phyloP scores from a whole-genome alignment of 2,329 filamentous ascomycete species.

The Hortaea werneckii region DNA sequence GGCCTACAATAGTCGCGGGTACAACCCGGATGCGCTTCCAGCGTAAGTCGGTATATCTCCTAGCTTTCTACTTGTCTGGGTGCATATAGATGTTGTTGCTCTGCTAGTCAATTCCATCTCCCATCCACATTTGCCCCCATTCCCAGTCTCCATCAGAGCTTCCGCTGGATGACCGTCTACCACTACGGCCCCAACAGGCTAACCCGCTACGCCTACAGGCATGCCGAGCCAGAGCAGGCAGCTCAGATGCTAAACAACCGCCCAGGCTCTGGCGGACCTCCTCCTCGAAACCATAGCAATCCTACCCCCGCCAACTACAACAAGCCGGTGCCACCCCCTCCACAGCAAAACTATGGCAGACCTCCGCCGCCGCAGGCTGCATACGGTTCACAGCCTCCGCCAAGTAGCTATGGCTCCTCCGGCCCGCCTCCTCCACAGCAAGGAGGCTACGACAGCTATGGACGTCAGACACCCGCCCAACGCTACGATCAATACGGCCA shows the following conservation, averaged over 20 bases:
- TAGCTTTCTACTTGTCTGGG: not conserved
- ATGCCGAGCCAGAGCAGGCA: constrained; percentile 60
- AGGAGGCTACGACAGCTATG: constrained; percentile 23
- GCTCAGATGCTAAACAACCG: constrained; percentile 29
- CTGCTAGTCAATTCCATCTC: too few relatives aligned
- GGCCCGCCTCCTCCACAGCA: constrained; percentile 16
- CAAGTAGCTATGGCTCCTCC: constrained; percentile 29
- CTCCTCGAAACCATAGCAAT: constrained; percentile 15
- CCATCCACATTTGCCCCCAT: too few relatives aligned
- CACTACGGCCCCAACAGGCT: constrained; percentile 4
- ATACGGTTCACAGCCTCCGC: constrained; percentile 19
- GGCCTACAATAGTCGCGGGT: constrained; percentile 79
- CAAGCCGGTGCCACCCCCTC: constrained; percentile 31
- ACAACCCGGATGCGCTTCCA: constrained; percentile 90
- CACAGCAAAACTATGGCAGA: constrained; percentile 26
- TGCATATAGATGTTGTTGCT: too few relatives aligned
- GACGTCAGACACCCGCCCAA: constrained; percentile 13
- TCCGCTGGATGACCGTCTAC: constrained; percentile 1
- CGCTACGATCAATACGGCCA: constrained; percentile 28
- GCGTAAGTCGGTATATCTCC: constrained; percentile 49
- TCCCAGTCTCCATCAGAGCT: not conserved
- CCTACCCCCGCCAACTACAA: constrained; percentile 28
- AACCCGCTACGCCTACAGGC: constrained; percentile 36
- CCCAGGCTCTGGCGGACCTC: constrained; percentile 10
- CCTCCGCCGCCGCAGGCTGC: constrained; percentile 19